Percentiles rank a stretch among this genome's conserved stretches.
phyloP scores from a whole-genome alignment of 208 protist genomes.

The Leishmania aethiopica region DNA sequence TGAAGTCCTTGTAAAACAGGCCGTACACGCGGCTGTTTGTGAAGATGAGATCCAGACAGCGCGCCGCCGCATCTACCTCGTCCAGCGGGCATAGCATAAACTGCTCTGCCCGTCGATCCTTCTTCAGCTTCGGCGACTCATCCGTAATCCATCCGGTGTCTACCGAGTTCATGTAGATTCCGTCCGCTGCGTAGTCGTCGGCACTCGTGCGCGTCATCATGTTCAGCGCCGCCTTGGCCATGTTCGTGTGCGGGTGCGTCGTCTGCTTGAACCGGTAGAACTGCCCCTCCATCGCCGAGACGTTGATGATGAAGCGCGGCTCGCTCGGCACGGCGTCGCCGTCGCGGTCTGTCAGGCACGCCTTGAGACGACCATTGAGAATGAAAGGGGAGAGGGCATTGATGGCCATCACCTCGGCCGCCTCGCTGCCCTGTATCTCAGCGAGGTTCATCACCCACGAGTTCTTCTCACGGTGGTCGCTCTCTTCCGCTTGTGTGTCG shows the following conservation, averaged over 20 bases:
- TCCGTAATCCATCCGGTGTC: conserved; percentile 98
- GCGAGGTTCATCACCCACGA: conserved; percentile 92
- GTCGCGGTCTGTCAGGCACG: conserved; percentile 72
- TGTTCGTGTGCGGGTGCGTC: conserved; percentile 98
- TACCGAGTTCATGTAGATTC: conserved; percentile 98
- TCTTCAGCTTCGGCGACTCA: conserved; percentile 92
- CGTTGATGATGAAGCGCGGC: conserved; percentile 96
- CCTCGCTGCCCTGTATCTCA: conserved; percentile 92
- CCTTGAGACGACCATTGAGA: conserved; percentile 92
- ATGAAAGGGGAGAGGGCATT: conserved; percentile 97
- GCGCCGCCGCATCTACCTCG: conserved; percentile 96
- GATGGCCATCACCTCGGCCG: conserved; percentile 96
- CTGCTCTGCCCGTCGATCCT: conserved; percentile 68
- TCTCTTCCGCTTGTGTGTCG: conserved; percentile 87
- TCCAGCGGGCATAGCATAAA: conserved; percentile 90
- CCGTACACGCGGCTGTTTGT: conserved; percentile 74
- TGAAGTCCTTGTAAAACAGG: conserved; percentile 93
- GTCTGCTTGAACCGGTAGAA: conserved; percentile 94
- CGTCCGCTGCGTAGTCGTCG: conserved; percentile 84
- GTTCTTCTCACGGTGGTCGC: conserved; percentile 88
- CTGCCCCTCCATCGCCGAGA: conserved; percentile 98
- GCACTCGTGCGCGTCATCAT: conserved; percentile 98
- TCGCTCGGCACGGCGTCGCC: conserved; percentile 60
- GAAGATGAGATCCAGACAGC: conserved; percentile 95
- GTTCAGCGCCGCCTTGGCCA: conserved; percentile 98